Conservation (phyloP, 2,329 filamentous ascomycete species). For the Phoma herbarum region DNA sequence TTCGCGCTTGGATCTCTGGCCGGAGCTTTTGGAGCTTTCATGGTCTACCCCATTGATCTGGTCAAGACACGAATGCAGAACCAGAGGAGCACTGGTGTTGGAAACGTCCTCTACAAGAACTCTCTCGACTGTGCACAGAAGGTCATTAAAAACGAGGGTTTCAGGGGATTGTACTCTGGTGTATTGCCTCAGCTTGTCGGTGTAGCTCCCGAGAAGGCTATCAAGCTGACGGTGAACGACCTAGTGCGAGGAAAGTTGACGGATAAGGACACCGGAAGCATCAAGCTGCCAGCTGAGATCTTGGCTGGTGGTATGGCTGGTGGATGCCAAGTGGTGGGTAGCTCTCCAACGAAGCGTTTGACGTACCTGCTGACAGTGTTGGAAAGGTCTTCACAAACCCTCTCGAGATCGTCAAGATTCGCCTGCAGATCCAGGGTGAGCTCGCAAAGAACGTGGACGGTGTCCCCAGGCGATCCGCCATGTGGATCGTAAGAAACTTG, state of each 20-base stretch:
- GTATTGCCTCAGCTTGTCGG: slow-evolving; percentile 94
- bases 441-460: slow-evolving; percentile 86
- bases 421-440: slow-evolving; percentile 96
- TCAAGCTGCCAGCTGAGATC: slow-evolving; percentile 76
- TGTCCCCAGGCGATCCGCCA: slow-evolving; percentile 85
- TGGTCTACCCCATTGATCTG: slow-evolving; percentile 98
- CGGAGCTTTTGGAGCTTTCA: slow-evolving; percentile 97
- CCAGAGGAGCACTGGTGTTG: slow-evolving; percentile 79
- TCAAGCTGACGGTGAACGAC: slow-evolving; percentile 98
- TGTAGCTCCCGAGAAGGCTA: slow-evolving; percentile 98
- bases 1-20: slow-evolving; percentile 89
- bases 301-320: slow-evolving; percentile 89
- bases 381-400: slow-evolving; percentile 92
- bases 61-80: slow-evolving; percentile 99
- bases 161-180: slow-evolving; percentile 90
- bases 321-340: slow-evolving; percentile 89
- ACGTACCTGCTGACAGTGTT: slow-evolving; percentile 19
- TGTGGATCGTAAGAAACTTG: slow-evolving; percentile 97
- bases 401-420: slow-evolving; percentile 98
- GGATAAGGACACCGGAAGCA: slow-evolving; percentile 75
- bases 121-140: slow-evolving; percentile 95
- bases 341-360: not conserved
- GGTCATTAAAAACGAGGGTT: slow-evolving; percentile 90
- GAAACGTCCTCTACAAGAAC: slow-evolving; percentile 94
- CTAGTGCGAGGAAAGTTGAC: slow-evolving; percentile 80